Conservation (phyloP, 306 rosid species). For the Vigna trinervia region DNA sequence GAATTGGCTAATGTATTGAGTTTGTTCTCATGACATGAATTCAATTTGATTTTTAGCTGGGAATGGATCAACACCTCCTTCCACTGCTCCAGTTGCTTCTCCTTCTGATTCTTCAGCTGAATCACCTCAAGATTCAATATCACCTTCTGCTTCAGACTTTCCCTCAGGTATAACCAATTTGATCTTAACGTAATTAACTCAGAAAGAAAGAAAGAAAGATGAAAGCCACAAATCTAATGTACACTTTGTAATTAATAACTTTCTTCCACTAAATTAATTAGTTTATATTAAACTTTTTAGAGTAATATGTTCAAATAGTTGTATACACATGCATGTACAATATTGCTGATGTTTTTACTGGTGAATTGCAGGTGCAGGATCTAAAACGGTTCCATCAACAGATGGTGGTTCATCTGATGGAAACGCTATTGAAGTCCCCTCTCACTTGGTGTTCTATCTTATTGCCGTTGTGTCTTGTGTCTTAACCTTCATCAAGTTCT, state of each 20-base stretch:
- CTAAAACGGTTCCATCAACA: slow-evolving; percentile 62
- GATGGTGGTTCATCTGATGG: slow-evolving; percentile 56
- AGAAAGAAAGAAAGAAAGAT: too few species aligned
- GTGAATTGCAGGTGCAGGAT: slow-evolving; percentile 52
- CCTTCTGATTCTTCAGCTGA: slow-evolving; percentile 55
- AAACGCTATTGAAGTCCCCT: slow-evolving; percentile 46
- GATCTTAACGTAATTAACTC: not conserved
- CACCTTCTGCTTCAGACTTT: slow-evolving; percentile 53
- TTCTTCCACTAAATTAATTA: too few species aligned
- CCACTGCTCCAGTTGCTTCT: slow-evolving; percentile 51
- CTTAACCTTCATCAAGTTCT: slow-evolving; percentile 46
- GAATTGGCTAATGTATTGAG: not conserved
- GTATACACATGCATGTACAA: too few species aligned
- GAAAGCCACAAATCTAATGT: too few species aligned
- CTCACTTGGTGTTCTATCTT: slow-evolving; percentile 45
- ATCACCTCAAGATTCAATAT: slow-evolving; percentile 53
- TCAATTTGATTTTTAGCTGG: slow-evolving; percentile 41
- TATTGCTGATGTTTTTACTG: not conserved
- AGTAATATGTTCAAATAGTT: too few species aligned
- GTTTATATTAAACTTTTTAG: too few species aligned
- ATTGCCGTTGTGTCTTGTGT: slow-evolving; percentile 48
- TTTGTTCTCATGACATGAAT: slow-evolving; percentile 34
- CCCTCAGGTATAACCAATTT: slow-evolving; percentile 53
- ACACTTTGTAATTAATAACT: not conserved
- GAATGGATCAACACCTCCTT: slow-evolving; percentile 55